phyloP scores from a whole-genome alignment of 495 filamentous ascomycete genomes.

The Aspergillus taichungensis region DNA sequence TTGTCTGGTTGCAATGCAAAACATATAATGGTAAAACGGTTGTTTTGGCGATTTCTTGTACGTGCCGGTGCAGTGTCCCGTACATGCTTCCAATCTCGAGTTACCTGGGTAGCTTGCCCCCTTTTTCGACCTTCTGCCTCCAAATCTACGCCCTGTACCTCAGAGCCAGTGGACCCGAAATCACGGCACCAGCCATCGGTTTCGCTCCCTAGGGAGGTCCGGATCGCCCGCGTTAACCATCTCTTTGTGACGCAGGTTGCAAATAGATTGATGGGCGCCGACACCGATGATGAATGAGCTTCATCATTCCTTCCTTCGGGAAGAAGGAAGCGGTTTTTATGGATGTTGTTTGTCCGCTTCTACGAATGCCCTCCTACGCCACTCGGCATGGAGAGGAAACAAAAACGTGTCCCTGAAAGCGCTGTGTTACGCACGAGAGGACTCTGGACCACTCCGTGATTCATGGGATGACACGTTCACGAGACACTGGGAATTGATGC shows the following conservation, averaged over 20 bases:
- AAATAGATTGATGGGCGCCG: slow-evolving; percentile 62
- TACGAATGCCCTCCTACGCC: slow-evolving; percentile 45
- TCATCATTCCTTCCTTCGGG: slow-evolving; percentile 26
- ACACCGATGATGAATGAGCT: slow-evolving; percentile 23
- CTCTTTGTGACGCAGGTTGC: slow-evolving; percentile 46
- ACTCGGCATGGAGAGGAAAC: slow-evolving; percentile 56
- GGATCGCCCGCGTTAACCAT: slow-evolving; percentile 71
- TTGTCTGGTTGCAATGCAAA: slow-evolving; percentile 17
- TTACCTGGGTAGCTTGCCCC: slow-evolving; percentile 36
- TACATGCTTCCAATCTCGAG: slow-evolving; percentile 32
- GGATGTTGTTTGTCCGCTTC: slow-evolving; percentile 77
- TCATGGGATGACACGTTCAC: slow-evolving; percentile 22
- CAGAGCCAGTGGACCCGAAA: slow-evolving; percentile 35
- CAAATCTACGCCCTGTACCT: slow-evolving; percentile 8
- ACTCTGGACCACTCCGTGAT: slow-evolving; percentile 1
- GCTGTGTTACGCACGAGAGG: slow-evolving; percentile 66
- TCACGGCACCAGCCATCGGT: slow-evolving; percentile 47
- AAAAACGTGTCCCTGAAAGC: slow-evolving; percentile 81
- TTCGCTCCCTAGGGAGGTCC: slow-evolving; percentile 37
- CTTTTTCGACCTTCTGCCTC: slow-evolving; percentile 27
- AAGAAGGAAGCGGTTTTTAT: slow-evolving; percentile 64
- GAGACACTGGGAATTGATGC: slow-evolving; percentile 5
- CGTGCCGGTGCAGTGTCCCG: slow-evolving; percentile 17
- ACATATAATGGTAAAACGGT: slow-evolving; percentile 12
- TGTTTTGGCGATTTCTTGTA: slow-evolving; percentile 11